Conservation (phyloP, 257 asterid species). For the Linderniella brevidens region DNA sequence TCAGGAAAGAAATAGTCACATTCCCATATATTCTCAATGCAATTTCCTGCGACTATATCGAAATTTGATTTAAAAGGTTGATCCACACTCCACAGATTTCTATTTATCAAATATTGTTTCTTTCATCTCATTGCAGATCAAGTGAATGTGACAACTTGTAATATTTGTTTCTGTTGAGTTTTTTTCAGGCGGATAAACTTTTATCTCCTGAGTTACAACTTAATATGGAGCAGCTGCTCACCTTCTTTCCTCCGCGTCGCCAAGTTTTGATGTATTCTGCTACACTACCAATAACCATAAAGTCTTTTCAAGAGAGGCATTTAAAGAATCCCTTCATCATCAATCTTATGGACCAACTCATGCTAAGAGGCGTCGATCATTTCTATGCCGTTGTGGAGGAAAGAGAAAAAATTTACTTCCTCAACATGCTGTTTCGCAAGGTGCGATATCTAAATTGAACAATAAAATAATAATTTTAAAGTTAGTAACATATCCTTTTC, state of each 20-base stretch:
- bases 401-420: constrained; percentile 72
- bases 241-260: constrained; percentile 29
- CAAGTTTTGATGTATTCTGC: constrained; percentile 69
- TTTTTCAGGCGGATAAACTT: constrained; percentile 60
- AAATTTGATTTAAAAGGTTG: too few relatives aligned
- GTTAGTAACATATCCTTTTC: not conserved
- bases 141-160: too few relatives aligned
- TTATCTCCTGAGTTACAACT: constrained; percentile 71
- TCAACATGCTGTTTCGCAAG: constrained; percentile 65
- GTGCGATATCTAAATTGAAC: constrained; percentile 12
- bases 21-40: too few relatives aligned
- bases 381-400: constrained; percentile 72
- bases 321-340: constrained; percentile 44
- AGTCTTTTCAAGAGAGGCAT: constrained; percentile 49
- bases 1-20: too few relatives aligned
- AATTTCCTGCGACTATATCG: too few relatives aligned
- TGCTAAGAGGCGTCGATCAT: constrained; percentile 65
- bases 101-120: too few relatives aligned
- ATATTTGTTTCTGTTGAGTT: not conserved
- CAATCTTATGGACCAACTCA: constrained; percentile 73
- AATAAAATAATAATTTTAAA: not conserved
- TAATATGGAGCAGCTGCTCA: constrained; percentile 45
- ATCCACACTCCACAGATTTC: too few relatives aligned
- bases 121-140: too few relatives aligned
- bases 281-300: constrained; percentile 61